phyloP scores from a whole-genome alignment of 2,329 filamentous ascomycete species.

The Penicillium capsulatum region DNA sequence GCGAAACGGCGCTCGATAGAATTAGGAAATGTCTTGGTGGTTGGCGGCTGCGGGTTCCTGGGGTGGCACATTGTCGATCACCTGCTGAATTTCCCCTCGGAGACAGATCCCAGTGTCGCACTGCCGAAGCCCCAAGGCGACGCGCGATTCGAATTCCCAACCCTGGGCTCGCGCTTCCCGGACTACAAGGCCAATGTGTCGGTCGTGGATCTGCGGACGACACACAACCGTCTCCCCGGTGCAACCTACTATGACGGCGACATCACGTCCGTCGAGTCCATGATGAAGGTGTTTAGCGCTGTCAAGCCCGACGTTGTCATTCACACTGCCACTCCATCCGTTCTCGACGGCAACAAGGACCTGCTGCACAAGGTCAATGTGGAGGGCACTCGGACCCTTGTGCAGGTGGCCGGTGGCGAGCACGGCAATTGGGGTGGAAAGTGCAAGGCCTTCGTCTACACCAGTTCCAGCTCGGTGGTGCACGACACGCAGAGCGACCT shows the following conservation, averaged over 20 bases:
- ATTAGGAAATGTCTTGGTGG: conserved; percentile 69
- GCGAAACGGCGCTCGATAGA: conserved; percentile 33
- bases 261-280: conserved; percentile 63
- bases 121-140: conserved; percentile 35
- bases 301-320: conserved; percentile 77
- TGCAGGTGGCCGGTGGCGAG: conserved; percentile 64
- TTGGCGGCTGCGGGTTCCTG: conserved; percentile 80
- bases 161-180: conserved; percentile 40
- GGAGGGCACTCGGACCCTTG: conserved; percentile 71
- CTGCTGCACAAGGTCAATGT: conserved; percentile 81
- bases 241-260: conserved; percentile 71
- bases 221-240: conserved; percentile 60
- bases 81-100: conserved; percentile 58
- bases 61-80: conserved; percentile 77
- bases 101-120: conserved; percentile 38
- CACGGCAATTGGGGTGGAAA: conserved; percentile 57
- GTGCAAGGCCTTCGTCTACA: conserved; percentile 77
- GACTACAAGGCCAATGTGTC: conserved; percentile 53
- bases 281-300: conserved; percentile 61
- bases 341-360: conserved; percentile 50
- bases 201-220: conserved; percentile 68
- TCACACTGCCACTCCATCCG: conserved; percentile 76
- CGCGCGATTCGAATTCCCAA: conserved; percentile 36
- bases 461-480: conserved; percentile 80
- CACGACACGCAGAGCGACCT: conserved; percentile 76